Conservation (phyloP, 2,329 filamentous ascomycete species). For the Fusarium sp. region DNA sequence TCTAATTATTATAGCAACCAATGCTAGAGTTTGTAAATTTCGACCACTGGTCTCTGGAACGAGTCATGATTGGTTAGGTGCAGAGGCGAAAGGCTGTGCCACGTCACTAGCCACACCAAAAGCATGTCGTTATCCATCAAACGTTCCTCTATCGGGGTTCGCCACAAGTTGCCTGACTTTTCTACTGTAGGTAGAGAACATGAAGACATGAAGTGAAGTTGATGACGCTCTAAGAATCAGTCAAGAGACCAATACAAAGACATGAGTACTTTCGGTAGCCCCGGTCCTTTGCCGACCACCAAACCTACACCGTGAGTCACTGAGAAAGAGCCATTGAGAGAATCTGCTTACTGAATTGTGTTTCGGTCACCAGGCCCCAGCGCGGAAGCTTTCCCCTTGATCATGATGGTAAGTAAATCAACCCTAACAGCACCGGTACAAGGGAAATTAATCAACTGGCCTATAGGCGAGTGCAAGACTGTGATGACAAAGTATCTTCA, state of each 20-base stretch:
- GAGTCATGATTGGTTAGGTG: constrained; percentile 6
- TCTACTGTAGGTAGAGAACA: constrained; percentile 8
- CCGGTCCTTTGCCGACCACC: constrained; percentile 74
- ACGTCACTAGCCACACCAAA: constrained; percentile 46
- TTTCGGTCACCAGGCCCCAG: constrained; percentile 74
- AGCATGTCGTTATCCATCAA: constrained; percentile 37
- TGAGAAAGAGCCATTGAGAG: background rate
- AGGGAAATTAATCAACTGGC: constrained; percentile 16
- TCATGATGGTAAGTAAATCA: constrained; percentile 74
- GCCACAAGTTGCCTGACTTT: constrained; percentile 43
- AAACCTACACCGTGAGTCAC: constrained; percentile 78
- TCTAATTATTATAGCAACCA: too few relatives aligned
- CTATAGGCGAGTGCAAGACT: constrained; percentile 88
- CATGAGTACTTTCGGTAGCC: constrained; percentile 78
- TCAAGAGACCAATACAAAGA: constrained; percentile 29
- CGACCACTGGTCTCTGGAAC: constrained; percentile 9
- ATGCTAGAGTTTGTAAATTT: background rate
- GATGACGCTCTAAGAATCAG: constrained; percentile 22
- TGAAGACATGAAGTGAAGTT: constrained; percentile 21
- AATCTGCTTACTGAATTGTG: constrained; percentile 26
- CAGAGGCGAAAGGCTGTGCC: constrained; percentile 25
- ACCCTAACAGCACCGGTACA: background rate
- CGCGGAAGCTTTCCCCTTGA: constrained; percentile 94
- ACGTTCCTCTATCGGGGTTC: constrained; percentile 39
- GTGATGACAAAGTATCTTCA: constrained; percentile 88